These are phyloP conservation scores for Epichloe sp. DNA, from an alignment of 2,329 filamentous ascomycete genomes.

Conservation along the genomic window DNA sequence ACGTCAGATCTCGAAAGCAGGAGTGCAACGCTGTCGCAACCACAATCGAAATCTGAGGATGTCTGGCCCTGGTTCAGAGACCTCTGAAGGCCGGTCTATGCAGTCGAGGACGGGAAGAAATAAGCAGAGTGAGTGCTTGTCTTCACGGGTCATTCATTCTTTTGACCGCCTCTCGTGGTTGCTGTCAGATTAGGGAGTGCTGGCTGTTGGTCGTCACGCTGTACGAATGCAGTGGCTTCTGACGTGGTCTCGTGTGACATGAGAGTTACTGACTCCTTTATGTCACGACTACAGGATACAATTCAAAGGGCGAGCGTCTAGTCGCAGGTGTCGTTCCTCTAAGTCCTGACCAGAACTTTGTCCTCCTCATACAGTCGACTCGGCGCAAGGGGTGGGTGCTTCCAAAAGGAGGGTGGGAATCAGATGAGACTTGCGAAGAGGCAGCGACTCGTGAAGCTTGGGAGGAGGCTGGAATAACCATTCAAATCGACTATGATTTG, in stretches of 20 bases:
- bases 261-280: constrained; percentile 10
- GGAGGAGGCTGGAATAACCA: constrained; percentile 92
- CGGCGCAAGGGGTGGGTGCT: constrained; percentile 89
- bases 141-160: constrained; percentile 2
- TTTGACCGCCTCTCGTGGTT: not conserved
- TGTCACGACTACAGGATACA: constrained; percentile 58
- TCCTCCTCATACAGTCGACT: constrained; percentile 87
- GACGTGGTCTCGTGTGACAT: constrained; percentile 1
- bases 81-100: constrained; percentile 39
- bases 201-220: constrained; percentile 1
- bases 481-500: constrained; percentile 72
- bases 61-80: constrained; percentile 24
- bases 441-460: constrained; percentile 86
- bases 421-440: constrained; percentile 75
- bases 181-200: not conserved
- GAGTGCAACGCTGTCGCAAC: not conserved
- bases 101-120: constrained; percentile 63
- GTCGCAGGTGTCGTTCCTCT: constrained; percentile 91
- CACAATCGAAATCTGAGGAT: constrained; percentile 14
- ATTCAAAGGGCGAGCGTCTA: constrained; percentile 78
- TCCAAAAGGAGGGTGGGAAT: constrained; percentile 96
- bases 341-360: constrained; percentile 71
- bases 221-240: not conserved
- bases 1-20: constrained; percentile 1
- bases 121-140: constrained; percentile 58